Evolutionary conservation across 495 filamentous ascomycete genomes (phyloP), one percentile per base, ranked within the genome.

Genomic region (Haplographium delicatum): DNA sequence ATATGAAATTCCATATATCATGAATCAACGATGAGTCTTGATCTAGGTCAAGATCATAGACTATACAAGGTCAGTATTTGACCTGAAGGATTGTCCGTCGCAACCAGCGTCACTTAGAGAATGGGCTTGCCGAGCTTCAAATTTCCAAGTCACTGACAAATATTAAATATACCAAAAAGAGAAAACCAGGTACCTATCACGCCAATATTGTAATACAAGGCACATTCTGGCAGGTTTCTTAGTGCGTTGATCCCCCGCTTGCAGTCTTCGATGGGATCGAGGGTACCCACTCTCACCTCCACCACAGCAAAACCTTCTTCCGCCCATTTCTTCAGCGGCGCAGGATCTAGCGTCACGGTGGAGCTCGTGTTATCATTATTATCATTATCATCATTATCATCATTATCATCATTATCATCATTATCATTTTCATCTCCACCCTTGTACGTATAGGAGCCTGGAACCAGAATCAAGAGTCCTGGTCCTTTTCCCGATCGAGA

Each of bases 281-380:
- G 20, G 15, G 43, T 11, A 42, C 37, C 1, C 31, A 39, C 54
- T 50, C 53, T 27, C 13, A 78, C 52, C 53, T 75, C 69, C 0
- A 63, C 73, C 2, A 79, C 74, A 1, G 73, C 68, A 46, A 72
- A 81, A 5, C 79, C 72, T 62, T 81, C 78, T 58, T 82, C 78
- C 3, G 78, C 79, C 76, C 79, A 82, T 65, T 81, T 82, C 44
- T 69, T 56, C 18, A 70, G 49, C 1, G 74, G 76, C 16, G 68
- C 65, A 1, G 75, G 75, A 47, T 56, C 53, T 7, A 56, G 31
- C 19, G 22, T 39, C 40, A 26, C 42, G 22, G 42, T 41, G 16
- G 10, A 11, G 31, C 34, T 37, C 4, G 4, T 34, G n/a, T n/a
- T n/a, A n/a, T n/a, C n/a, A n/a, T n/a, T n/a, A n/a, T n/a, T n/a